Base-by-base conservation (phyloP, 2,329 filamentous ascomycete species). In the Trichophyton simii region DNA sequence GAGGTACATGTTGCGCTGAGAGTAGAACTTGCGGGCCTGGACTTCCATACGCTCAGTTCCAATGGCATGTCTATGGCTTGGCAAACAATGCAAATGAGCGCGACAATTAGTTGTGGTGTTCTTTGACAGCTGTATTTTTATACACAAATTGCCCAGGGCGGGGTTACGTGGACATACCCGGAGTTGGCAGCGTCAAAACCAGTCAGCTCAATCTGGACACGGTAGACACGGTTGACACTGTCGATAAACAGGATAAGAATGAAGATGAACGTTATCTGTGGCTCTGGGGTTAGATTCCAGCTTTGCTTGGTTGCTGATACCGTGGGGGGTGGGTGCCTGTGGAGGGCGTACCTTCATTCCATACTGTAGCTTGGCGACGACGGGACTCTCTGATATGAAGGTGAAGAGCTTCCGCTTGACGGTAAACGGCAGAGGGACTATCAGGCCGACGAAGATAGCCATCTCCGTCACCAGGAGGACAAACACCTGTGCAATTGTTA, bases 1-100 rank as follows among this genome's bases (percentile, higher is more conserved):
- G 65, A 99, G 91, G 80, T 99, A 99, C 94, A 99, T 99, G 85
- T 99, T 99, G 77, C 94, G 91, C 81, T 99, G 92, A 65, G 91
- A 96, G 83, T 99, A 99, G 82, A 99, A 99, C 79, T 99, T 99
- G 83, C 94, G 91, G 67, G 94, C 92, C 78, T 99, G 94, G 59
- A 97, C 92, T 79, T 99, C 94, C 83, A 95, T 91, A 66, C 94
- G 92, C 75, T 97, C 94, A 72, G 89, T 87, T 66, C 94, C 92
- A 70, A 96, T 85, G 63, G 91, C 85, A 62, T 81, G 80, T 72
- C 87, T 84, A 68, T 65, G 59, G 60, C 76, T 63, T 60, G 62
- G 25, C 22, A 58, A 59, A 42, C 31, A 31, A 57, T 42, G n/a
- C 31, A 48, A 42, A 60, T 68, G 61, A 70, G 67, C 59, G 54